A percentile compares a stretch with the other conserved stretches of the same genome.
These are phyloP conservation scores for Hordeum pubiflorum DNA, from an alignment of 202 grass and related monocot species.

Conservation along the genomic window DNA sequence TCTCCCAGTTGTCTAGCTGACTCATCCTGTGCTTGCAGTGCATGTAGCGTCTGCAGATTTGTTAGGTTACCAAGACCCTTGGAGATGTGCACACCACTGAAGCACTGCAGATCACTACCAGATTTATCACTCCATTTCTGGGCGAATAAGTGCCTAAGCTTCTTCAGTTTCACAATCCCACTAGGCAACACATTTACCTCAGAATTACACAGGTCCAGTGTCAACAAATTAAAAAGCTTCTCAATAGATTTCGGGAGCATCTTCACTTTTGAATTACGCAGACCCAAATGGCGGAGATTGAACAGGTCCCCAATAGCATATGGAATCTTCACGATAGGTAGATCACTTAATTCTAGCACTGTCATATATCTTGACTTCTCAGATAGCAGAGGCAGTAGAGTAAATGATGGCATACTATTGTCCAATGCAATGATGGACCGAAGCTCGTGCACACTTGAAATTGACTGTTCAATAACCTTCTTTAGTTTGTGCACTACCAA, in stretches of 20 bases:
- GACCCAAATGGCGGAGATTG: neutral
- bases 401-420: too few species aligned
- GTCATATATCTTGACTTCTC: neutral
- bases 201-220: neutral
- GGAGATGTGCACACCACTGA: too few species aligned
- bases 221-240: neutral
- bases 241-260: neutral
- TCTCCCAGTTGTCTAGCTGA: too few species aligned
- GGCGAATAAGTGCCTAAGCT: too few species aligned
- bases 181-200: too few species aligned
- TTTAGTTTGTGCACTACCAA: neutral
- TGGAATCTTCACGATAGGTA: neutral
- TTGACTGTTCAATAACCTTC: neutral
- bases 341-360: neutral
- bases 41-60: too few species aligned
- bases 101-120: rapidly evolving
- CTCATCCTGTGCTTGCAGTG: too few species aligned
- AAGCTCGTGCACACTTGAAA: too few species aligned
- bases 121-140: neutral
- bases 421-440: too few species aligned
- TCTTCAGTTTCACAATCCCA: too few species aligned
- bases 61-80: too few species aligned
- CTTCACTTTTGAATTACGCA: neutral
- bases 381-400: too few species aligned
- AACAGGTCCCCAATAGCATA: neutral